Percentiles rank a stretch among this genome's conserved stretches.
These are phyloP conservation scores for Tricholoma bakamatsutake DNA, from an alignment of 768 basidiomycete species.

Conservation along the genomic window DNA sequence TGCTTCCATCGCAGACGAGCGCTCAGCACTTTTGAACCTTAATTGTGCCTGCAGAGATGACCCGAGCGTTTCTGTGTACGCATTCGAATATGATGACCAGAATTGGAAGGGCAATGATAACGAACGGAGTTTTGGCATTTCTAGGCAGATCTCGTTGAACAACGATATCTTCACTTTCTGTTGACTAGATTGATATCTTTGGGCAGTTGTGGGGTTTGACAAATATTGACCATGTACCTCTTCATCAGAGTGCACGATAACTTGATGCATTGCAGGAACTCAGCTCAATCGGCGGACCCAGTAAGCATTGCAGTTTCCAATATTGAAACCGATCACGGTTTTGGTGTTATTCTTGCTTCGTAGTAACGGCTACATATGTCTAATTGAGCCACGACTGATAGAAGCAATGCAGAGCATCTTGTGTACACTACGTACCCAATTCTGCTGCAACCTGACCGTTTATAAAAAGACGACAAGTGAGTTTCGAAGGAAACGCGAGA, in stretches of 20 bases:
- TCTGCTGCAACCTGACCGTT: too few species aligned
- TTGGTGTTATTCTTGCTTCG: too few species aligned
- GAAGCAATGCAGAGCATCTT: too few species aligned
- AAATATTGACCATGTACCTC: background rate
- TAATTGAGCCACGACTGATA: too few species aligned
- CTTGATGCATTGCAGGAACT: background rate
- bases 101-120: slow-evolving; percentile 31
- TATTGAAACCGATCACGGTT: background rate
- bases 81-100: slow-evolving; percentile 35
- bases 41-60: slow-evolving; percentile 30
- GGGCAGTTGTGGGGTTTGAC: background rate
- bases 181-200: slow-evolving; percentile 1
- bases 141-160: slow-evolving; percentile 23
- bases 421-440: too few species aligned
- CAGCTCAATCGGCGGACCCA: too few species aligned
- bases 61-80: slow-evolving; percentile 25
- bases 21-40: slow-evolving; percentile 26
- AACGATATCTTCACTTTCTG: slow-evolving; percentile 21
- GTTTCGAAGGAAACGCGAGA: too few species aligned
- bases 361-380: too few species aligned
- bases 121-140: slow-evolving; percentile 35
- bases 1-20: slow-evolving; percentile 26
- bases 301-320: too few species aligned
- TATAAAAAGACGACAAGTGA: too few species aligned
- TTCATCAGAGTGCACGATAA: too few species aligned